These are phyloP conservation scores for Septoria petroselini DNA, from an alignment of 2,329 filamentous ascomycete species.

Conservation along the genomic window DNA sequence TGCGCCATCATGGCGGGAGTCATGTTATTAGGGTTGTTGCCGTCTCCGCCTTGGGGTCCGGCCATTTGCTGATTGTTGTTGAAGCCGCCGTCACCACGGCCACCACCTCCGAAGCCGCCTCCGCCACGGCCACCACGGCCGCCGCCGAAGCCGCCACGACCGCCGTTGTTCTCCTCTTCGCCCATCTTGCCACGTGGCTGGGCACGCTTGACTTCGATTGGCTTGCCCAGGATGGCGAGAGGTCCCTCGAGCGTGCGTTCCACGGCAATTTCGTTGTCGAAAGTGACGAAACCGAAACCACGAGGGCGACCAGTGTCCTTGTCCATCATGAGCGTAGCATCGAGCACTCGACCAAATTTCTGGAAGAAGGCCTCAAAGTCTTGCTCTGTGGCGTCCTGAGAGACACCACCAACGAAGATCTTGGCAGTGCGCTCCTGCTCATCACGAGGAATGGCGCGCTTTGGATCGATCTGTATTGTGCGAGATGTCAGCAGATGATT, in stretches of 20 bases:
- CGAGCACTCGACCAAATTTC: slow-evolving; percentile 91
- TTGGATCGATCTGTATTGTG: slow-evolving; percentile 81
- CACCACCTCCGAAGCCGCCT: slow-evolving; percentile 28
- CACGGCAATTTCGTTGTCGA: slow-evolving; percentile 92
- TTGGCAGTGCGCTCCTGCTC: slow-evolving; percentile 98
- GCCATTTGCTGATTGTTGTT: slow-evolving; percentile 35
- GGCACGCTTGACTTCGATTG: slow-evolving; percentile 97
- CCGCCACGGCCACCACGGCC: slow-evolving; percentile 23
- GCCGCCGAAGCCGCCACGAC: slow-evolving; percentile 33
- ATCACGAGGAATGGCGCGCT: slow-evolving; percentile 92
- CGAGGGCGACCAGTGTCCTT: slow-evolving; percentile 97
- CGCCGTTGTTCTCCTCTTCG: slow-evolving; percentile 68
- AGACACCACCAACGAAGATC: slow-evolving; percentile 97
- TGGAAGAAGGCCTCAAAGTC: slow-evolving; percentile 97
- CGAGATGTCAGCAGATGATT: neutral
- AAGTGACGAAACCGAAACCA: slow-evolving; percentile 97
- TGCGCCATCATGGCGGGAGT: slow-evolving; percentile 97
- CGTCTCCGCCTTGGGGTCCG: slow-evolving; percentile 23
- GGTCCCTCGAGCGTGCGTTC: slow-evolving; percentile 82
- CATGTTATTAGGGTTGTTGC: slow-evolving; percentile 60
- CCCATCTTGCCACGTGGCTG: slow-evolving; percentile 92
- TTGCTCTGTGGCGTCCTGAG: slow-evolving; percentile 92
- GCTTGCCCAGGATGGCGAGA: slow-evolving; percentile 89
- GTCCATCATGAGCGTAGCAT: slow-evolving; percentile 99
- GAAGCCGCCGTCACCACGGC: slow-evolving; percentile 37